Evolutionary conservation across 2,329 filamentous ascomycete genomes (phyloP).

Genomic region (Exophiala sp.): DNA sequence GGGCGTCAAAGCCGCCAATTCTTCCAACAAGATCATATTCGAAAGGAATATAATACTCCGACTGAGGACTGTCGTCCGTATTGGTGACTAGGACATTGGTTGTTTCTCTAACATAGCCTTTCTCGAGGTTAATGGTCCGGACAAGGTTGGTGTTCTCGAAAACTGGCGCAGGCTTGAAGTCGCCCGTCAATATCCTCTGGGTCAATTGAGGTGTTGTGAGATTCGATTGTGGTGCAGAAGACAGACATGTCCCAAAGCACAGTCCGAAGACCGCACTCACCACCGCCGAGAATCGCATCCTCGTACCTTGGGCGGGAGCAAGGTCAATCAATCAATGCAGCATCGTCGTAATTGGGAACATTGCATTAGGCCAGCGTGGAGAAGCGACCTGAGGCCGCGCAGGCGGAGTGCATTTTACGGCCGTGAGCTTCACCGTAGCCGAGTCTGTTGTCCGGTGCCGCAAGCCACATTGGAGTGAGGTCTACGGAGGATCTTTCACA

Average conservation of each 20-base stretch:
- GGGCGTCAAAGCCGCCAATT: slow-evolving; percentile 82
- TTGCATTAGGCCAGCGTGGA: slow-evolving; percentile 25
- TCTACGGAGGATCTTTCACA: background rate
- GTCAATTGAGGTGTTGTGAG: slow-evolving; percentile 20
- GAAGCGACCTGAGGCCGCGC: slow-evolving; percentile 5
- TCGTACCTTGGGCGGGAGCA: slow-evolving; percentile 3
- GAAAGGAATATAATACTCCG: slow-evolving; percentile 88
- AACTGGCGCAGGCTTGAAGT: slow-evolving; percentile 77
- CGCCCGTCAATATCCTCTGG: slow-evolving; percentile 36
- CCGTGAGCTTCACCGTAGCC: background rate
- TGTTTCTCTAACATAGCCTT: slow-evolving; percentile 81
- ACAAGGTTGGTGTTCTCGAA: slow-evolving; percentile 94
- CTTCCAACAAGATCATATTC: slow-evolving; percentile 66
- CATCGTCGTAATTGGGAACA: slow-evolving; percentile 15
- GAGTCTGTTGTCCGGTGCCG: background rate
- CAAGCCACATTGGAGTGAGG: background rate
- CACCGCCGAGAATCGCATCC: slow-evolving; percentile 25
- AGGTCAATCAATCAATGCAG: slow-evolving; percentile 2
- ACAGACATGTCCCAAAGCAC: slow-evolving; percentile 11
- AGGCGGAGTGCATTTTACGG: background rate
- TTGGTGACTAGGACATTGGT: slow-evolving; percentile 96
- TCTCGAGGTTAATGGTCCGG: slow-evolving; percentile 84
- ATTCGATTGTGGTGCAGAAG: slow-evolving; percentile 19
- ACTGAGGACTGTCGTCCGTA: slow-evolving; percentile 67
- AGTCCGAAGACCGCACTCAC: slow-evolving; percentile 21